Evolutionary conservation across 1,284 basidiomycete species (phyloP).

Genomic region (Paramarasmius palmivorus): DNA sequence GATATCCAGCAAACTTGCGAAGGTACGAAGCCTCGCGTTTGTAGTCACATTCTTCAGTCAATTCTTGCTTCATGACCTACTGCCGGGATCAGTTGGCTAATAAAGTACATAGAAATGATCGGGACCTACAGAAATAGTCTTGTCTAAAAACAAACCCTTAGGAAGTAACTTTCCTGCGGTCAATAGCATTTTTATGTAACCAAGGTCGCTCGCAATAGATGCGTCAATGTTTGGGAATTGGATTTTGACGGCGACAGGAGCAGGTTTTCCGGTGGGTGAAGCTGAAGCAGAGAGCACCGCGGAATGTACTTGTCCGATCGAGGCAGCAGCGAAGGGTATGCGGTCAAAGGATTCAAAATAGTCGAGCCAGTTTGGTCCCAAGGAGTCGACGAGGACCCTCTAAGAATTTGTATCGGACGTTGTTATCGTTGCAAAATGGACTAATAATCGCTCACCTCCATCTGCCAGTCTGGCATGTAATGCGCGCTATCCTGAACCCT

Average conservation of each 20-base stretch:
- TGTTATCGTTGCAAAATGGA: slow-evolving; percentile 8
- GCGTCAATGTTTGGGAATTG: slow-evolving; percentile 93
- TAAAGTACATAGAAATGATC: not conserved
- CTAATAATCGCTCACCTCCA: slow-evolving; percentile 68
- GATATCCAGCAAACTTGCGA: slow-evolving; percentile 55
- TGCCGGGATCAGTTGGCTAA: too few relatives aligned
- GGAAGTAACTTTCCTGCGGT: slow-evolving; percentile 83
- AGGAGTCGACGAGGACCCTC: slow-evolving; percentile 76
- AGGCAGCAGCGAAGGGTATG: slow-evolving; percentile 93
- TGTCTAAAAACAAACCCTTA: slow-evolving; percentile 86
- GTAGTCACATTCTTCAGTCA: slow-evolving; percentile 97
- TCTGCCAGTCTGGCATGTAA: slow-evolving; percentile 99
- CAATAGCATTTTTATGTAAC: slow-evolving; percentile 84
- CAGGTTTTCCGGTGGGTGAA: slow-evolving; percentile 53
- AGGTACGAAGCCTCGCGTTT: slow-evolving; percentile 82
- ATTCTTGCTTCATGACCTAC: slow-evolving; percentile 85
- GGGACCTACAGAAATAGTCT: slow-evolving; percentile 68
- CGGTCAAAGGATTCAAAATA: slow-evolving; percentile 81
- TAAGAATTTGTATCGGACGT: slow-evolving; percentile 28
- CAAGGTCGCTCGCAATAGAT: slow-evolving; percentile 87
- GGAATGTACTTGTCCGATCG: slow-evolving; percentile 94
- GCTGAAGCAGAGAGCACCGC: slow-evolving; percentile 59
- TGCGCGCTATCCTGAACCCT: slow-evolving; percentile 95
- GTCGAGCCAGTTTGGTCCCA: slow-evolving; percentile 77
- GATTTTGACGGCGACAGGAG: slow-evolving; percentile 87